These are phyloP conservation scores for Colletotrichum gloeosporioides DNA, from an alignment of 2,329 filamentous ascomycete species.

Conservation along the genomic window DNA sequence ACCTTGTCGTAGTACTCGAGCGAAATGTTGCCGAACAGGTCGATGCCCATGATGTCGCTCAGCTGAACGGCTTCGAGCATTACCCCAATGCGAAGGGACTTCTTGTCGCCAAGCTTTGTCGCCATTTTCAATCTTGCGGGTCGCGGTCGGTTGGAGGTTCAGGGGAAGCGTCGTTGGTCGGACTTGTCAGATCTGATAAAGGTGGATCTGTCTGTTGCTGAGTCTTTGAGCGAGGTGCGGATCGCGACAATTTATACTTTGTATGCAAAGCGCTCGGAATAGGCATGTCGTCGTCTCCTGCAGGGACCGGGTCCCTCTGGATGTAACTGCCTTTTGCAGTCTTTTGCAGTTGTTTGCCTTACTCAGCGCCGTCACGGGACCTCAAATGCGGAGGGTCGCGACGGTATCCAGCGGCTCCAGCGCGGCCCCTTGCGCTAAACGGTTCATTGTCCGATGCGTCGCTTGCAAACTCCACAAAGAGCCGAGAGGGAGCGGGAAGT, in stretches of 20 bases:
- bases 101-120: conserved; percentile 2
- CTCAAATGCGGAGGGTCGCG: background rate
- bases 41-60: conserved; percentile 42
- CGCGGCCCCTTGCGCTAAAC: background rate
- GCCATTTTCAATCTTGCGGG: background rate
- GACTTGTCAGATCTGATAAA: background rate
- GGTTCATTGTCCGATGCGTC: background rate
- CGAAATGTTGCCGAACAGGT: conserved; percentile 42
- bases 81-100: conserved; percentile 40
- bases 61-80: conserved; percentile 43
- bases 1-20: conserved; percentile 25
- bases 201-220: background rate
- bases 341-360: background rate
- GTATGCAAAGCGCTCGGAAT: background rate
- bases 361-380: background rate
- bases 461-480: background rate
- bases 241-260: background rate
- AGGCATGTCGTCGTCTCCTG: background rate
- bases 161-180: background rate
- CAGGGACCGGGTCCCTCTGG: background rate
- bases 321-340: background rate
- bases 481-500: background rate
- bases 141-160: background rate
- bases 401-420: background rate
- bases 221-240: background rate